Conservation (phyloP, 768 basidiomycete genomes). For the Suillus decipiens region DNA sequence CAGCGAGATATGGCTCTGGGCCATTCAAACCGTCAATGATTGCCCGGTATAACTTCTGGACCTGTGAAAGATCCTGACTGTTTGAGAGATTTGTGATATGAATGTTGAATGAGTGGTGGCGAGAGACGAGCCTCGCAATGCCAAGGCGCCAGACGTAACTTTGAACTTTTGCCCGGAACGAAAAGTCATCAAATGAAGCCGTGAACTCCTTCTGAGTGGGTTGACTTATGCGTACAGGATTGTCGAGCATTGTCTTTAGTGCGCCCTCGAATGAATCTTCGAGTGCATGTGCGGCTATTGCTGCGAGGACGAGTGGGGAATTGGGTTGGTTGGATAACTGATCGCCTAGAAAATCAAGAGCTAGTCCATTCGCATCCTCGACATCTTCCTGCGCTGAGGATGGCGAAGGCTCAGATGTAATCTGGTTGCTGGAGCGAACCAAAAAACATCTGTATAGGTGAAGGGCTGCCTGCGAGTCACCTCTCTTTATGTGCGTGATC, state of each 20-base stretch:
- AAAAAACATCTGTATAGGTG: constrained; percentile 45
- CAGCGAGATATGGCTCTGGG: constrained; percentile 55
- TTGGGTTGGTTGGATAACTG: constrained; percentile 26
- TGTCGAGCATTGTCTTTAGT: constrained; percentile 43
- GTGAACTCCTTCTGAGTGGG: constrained; percentile 42
- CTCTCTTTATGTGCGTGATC: constrained; percentile 42
- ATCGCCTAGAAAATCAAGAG: constrained; percentile 23
- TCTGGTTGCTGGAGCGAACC: constrained; percentile 20
- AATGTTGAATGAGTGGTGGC: constrained; percentile 48
- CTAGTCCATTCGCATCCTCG: constrained; percentile 28
- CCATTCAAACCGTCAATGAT: constrained; percentile 54
- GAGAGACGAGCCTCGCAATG: constrained; percentile 51
- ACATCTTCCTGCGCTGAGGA: constrained; percentile 16
- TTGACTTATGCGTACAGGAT: constrained; percentile 37
- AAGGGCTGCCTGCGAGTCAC: constrained; percentile 45
- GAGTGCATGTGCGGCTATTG: constrained; percentile 62
- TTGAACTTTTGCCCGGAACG: constrained; percentile 43
- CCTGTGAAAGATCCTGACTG: constrained; percentile 28
- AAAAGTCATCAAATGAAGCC: constrained; percentile 35
- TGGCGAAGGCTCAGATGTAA: constrained; percentile 21
- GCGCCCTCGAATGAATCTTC: constrained; percentile 59
- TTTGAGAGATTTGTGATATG: constrained; percentile 50
- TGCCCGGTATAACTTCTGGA: constrained; percentile 52
- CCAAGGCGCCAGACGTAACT: constrained; percentile 50
- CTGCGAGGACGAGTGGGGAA: constrained; percentile 49